These are phyloP conservation scores for Tricholoma saponaceum DNA, from an alignment of 768 basidiomycete genomes.

Conservation along the genomic window DNA sequence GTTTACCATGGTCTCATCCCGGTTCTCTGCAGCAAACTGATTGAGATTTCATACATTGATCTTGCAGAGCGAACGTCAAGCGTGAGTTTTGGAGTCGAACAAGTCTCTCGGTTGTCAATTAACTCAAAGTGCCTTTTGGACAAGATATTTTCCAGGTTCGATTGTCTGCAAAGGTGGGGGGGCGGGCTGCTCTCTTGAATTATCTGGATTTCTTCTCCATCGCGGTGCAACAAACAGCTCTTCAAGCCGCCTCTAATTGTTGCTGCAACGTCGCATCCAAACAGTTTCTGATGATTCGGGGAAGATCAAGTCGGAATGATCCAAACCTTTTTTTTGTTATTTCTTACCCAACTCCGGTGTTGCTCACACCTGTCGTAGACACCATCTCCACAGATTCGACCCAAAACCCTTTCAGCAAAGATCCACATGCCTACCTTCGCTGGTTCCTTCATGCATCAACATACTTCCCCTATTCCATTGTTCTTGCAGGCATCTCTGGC, in stretches of 20 bases:
- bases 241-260: constrained; percentile 96
- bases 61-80: constrained; percentile 96
- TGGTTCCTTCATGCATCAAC: constrained; percentile 48
- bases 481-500: constrained; percentile 53
- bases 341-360: constrained; percentile 44
- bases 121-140: constrained; percentile 47
- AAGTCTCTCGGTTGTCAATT: constrained; percentile 11
- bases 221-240: constrained; percentile 92
- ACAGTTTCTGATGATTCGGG: constrained; percentile 83
- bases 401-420: constrained; percentile 26
- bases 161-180: constrained; percentile 97
- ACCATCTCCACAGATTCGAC: constrained; percentile 39
- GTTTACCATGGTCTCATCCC: constrained; percentile 99
- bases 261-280: constrained; percentile 90
- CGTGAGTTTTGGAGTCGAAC: constrained; percentile 54
- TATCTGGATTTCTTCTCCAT: constrained; percentile 99
- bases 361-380: constrained; percentile 48
- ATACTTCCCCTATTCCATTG: constrained; percentile 43
- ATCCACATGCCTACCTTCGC: constrained; percentile 40
- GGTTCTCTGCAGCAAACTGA: constrained; percentile 93
- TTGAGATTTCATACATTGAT: constrained; percentile 97
- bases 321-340: constrained; percentile 43
- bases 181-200: constrained; percentile 86
- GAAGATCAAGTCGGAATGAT: constrained; percentile 61
- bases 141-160: constrained; percentile 95